These are phyloP conservation scores for Tripterygium wilfordii DNA, from an alignment of 177 flowering plant species.

Conservation along the genomic window DNA sequence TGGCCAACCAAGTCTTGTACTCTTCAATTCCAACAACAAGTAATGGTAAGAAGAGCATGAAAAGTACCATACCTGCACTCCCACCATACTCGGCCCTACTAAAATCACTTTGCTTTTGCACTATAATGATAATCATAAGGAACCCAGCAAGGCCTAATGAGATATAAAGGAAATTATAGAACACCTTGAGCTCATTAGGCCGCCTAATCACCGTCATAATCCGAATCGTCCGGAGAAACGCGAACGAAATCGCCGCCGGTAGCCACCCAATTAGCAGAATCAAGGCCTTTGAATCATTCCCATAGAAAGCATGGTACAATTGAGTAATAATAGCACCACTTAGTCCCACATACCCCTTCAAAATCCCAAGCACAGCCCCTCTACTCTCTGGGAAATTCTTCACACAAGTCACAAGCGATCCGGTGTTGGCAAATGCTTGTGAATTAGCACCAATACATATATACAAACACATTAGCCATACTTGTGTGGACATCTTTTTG, in stretches of 20 bases:
- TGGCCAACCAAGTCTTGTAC: conserved; percentile 11
- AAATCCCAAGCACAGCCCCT: conserved; percentile 40
- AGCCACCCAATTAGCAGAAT: conserved; percentile 46
- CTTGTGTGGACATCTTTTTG: conserved; percentile 22
- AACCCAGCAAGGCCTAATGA: conserved; percentile 34
- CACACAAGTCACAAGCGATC: conserved; percentile 50
- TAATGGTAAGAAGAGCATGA: conserved; percentile 34
- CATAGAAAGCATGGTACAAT: conserved; percentile 32
- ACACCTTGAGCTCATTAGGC: conserved; percentile 34
- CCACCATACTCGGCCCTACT: conserved; percentile 15
- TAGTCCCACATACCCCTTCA: conserved; percentile 46
- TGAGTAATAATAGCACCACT: conserved; percentile 61
- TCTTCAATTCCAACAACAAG: conserved; percentile 32
- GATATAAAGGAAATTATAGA: conserved; percentile 31
- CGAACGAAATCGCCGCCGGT: conserved; percentile 36
- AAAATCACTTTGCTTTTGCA: conserved; percentile 12
- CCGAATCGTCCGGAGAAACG: conserved; percentile 31
- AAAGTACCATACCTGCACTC: conserved; percentile 24
- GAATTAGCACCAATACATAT: conserved; percentile 54
- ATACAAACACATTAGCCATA: conserved; percentile 56
- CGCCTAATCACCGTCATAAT: conserved; percentile 29
- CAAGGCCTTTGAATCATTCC: conserved; percentile 23
- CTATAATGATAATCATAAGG: conserved; percentile 33
- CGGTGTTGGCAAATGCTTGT: conserved; percentile 50
- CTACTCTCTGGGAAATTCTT: conserved; percentile 52